Base-by-base conservation (phyloP, 1,284 basidiomycete species). In the Cutaneotrichosporon daszewskae region DNA sequence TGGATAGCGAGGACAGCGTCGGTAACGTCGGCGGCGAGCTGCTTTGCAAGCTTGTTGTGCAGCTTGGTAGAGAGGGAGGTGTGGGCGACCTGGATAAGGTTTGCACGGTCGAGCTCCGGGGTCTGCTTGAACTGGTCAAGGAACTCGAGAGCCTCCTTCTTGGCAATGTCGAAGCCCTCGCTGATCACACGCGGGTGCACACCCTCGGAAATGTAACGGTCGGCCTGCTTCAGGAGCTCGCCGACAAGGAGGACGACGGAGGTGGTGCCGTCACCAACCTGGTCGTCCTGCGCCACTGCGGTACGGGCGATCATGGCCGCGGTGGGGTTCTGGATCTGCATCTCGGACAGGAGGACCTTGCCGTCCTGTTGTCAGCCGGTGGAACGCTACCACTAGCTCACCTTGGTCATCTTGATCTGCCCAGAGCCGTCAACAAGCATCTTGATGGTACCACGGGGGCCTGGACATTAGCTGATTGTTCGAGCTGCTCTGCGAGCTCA, bases 361-460 rank as follows among this genome's bases (percentile, higher is more conserved):
- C 95, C 95, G 67, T 98, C 95, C 74, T 76, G 48, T 1, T 29
- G 32, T 42, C 22, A 40, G 33, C 18, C 5, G 7, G 13, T 4
- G n/a, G n/a, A 26, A 18, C 6, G 14, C 18, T 14, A 3, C 12
- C 18, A 4, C 14, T 3, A 37, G n/a, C 68, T 41, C 41, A 74
- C 75, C 77, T 98, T 99, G 59, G 95, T 98, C 88, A 99, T 95
- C 79, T 97, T 98, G 72, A 99, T 92, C 76, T 95, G 90, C 13
- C 95, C 95, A n/a, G 92, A 79, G 48, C 95, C 95, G 72, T 98
- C 95, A 36, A 99, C 95, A 35, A 99, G 83, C 92, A 99, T 96
- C 77, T 99, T 99, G 58, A 97, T 81, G 3, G 94, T 97, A 51
- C 92, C 91, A 71, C 90, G 76, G 16, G 91, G 91, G 35, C 91